Conservation (phyloP, 148 eudicot species). For the Fallopia convolvulus region DNA sequence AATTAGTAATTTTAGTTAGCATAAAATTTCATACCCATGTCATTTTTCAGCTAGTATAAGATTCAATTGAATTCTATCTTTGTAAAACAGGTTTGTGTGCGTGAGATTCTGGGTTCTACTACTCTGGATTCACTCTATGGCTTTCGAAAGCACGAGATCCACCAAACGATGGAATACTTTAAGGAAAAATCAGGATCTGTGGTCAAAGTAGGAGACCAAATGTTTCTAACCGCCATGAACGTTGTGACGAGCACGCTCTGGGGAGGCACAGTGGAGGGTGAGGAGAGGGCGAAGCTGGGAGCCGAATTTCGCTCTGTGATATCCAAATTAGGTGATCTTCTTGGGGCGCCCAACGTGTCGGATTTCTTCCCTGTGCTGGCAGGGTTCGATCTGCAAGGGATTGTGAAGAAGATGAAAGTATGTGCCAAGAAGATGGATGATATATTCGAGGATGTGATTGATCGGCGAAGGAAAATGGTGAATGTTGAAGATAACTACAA, state of each 20-base stretch:
- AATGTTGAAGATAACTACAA: not conserved
- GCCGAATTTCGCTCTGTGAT: conserved; percentile 18
- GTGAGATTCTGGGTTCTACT: conserved; percentile 31
- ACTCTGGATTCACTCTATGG: conserved; percentile 18
- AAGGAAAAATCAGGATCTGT: not conserved
- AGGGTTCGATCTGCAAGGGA: conserved; percentile 32
- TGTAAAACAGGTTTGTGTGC: conserved; percentile 15
- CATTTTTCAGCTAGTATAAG: not conserved
- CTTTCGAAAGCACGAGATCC: conserved; percentile 13
- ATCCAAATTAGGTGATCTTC: not conserved
- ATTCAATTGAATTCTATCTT: not conserved
- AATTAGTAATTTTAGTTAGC: no score
- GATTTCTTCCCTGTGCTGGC: conserved; percentile 30
- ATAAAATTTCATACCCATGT: no score
- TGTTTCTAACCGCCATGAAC: conserved; percentile 17
- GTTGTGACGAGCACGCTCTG: conserved; percentile 25
- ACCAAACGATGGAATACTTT: conserved; percentile 14
- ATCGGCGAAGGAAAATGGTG: not conserved
- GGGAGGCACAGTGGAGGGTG: conserved; percentile 16
- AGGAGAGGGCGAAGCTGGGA: conserved; percentile 7
- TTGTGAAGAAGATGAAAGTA: conserved; percentile 18
- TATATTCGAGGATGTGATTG: conserved; percentile 19
- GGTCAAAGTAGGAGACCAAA: conserved; percentile 19
- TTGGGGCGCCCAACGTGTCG: conserved; percentile 27
- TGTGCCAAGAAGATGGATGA: conserved; percentile 4